A percentile compares a stretch with the other conserved stretches of the same genome.
phyloP scores from a whole-genome alignment of 2,329 filamentous ascomycete genomes.

The Ophiostoma australiae region DNA sequence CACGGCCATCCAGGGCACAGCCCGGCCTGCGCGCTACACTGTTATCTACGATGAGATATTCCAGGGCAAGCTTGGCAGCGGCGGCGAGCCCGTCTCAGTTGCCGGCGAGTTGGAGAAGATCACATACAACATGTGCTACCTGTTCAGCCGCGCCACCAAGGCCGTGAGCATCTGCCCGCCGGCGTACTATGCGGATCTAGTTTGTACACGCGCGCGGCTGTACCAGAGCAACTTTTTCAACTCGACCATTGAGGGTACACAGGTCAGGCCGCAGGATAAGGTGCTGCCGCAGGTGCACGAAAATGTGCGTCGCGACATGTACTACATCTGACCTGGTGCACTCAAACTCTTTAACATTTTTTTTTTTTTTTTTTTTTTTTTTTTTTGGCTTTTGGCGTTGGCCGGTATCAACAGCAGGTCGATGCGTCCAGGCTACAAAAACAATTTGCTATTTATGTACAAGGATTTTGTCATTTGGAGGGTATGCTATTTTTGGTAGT shows the following conservation, averaged over 20 bases:
- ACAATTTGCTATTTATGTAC: not conserved
- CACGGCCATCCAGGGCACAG: slow-evolving; percentile 58
- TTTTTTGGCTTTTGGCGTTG: slow-evolving; percentile 14
- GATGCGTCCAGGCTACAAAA: not conserved
- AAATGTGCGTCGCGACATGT: slow-evolving; percentile 48
- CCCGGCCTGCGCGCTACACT: slow-evolving; percentile 79
- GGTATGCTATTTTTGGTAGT: not conserved
- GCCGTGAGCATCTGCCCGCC: slow-evolving; percentile 82
- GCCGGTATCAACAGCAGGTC: not conserved
- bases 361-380: slow-evolving; percentile 12
- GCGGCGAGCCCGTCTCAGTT: slow-evolving; percentile 31
- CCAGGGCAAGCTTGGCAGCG: slow-evolving; percentile 35
- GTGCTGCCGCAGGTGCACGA: slow-evolving; percentile 37
- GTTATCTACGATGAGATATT: slow-evolving; percentile 68
- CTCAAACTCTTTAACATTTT: not conserved
- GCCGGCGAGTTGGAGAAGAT: slow-evolving; percentile 66
- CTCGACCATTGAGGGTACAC: slow-evolving; percentile 19
- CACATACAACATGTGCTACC: slow-evolving; percentile 76
- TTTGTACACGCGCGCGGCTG: slow-evolving; percentile 69
- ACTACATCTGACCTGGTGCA: slow-evolving; percentile 44
- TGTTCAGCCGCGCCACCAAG: slow-evolving; percentile 81
- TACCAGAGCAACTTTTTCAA: slow-evolving; percentile 65
- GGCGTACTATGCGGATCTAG: slow-evolving; percentile 84
- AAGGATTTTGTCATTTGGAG: not conserved
- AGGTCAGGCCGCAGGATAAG: slow-evolving; percentile 47